A percentile compares a stretch with the other conserved stretches of the same genome.
Conservation (phyloP, 176 grass and related monocot species). For the Bromus sterilis region DNA sequence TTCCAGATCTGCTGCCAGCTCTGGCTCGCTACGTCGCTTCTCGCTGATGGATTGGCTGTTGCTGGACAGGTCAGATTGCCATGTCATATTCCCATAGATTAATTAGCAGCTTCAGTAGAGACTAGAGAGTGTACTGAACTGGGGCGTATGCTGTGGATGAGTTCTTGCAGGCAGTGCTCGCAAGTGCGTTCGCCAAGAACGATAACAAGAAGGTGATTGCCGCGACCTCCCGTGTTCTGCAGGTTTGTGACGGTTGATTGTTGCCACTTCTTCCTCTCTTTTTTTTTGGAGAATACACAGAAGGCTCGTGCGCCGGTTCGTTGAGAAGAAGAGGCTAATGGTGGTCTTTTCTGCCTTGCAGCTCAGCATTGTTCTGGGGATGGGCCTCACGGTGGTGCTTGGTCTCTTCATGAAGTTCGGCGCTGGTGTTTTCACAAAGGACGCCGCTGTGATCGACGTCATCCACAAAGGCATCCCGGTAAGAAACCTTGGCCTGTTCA, state of each 20-base stretch:
- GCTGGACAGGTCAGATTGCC: slow-evolving; percentile 69
- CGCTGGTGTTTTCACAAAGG: slow-evolving; percentile 79
- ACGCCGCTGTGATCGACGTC: slow-evolving; percentile 50
- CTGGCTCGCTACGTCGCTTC: slow-evolving; percentile 92
- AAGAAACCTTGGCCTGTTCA: slow-evolving; percentile 8
- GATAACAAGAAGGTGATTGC: slow-evolving; percentile 48
- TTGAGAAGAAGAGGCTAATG: not conserved
- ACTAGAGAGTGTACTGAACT: not conserved
- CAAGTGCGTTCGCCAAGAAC: slow-evolving; percentile 74
- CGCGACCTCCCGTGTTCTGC: slow-evolving; percentile 71
- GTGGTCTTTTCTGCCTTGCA: slow-evolving; percentile 19
- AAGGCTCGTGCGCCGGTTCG: not conserved
- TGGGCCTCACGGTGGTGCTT: slow-evolving; percentile 58
- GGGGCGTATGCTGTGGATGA: not conserved
- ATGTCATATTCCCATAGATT: not conserved
- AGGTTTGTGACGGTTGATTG: slow-evolving; percentile 38
- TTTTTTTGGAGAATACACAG: not conserved
- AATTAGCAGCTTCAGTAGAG: not conserved
- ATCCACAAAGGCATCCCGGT: slow-evolving; percentile 88
- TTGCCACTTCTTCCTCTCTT: not conserved
- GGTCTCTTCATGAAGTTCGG: slow-evolving; percentile 74
- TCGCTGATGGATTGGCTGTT: slow-evolving; percentile 88
- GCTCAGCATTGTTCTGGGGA: slow-evolving; percentile 72
- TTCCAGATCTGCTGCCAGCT: slow-evolving; percentile 96
- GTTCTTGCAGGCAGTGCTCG: slow-evolving; percentile 76